Evolutionary conservation across 306 rosid genomes (phyloP).

Genomic region (Oemleria cerasiformis): DNA sequence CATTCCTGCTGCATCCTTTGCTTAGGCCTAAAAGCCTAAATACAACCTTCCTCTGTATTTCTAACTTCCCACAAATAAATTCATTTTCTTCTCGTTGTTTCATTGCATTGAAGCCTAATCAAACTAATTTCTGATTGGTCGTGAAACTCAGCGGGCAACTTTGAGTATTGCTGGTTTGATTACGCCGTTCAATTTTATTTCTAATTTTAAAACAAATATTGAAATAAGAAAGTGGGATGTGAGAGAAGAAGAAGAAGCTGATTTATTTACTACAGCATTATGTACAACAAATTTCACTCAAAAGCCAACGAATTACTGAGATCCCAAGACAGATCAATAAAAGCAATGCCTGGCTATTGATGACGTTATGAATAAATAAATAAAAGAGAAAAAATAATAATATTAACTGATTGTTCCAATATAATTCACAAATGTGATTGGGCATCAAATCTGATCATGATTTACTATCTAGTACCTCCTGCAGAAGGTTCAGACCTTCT

Average conservation of each 20-base stretch:
- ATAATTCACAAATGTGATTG: conserved; percentile 12
- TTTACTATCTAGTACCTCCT: conserved; percentile 29
- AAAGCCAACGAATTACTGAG: conserved; percentile 15
- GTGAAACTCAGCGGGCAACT: neutral
- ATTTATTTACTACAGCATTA: conserved; percentile 10
- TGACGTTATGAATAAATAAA: neutral
- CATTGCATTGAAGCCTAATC: neutral
- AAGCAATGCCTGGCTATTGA: conserved; percentile 16
- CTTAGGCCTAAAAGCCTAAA: neutral
- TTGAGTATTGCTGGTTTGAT: neutral
- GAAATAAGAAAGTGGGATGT: neutral
- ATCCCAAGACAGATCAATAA: conserved; percentile 1
- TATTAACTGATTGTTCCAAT: neutral
- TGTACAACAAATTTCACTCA: conserved; percentile 22
- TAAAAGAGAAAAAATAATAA: neutral
- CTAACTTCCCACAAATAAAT: neutral
- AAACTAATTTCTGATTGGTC: neutral
- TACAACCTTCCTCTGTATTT: neutral
- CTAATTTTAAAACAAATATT: neutral
- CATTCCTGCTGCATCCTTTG: neutral
- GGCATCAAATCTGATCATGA: conserved; percentile 13
- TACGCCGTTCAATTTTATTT: neutral
- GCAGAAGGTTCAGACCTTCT: conserved; percentile 26
- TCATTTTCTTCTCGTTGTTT: neutral
- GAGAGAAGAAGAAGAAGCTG: neutral